These are phyloP conservation scores for Elsinoe necatrix DNA, from an alignment of 2,329 filamentous ascomycete genomes.

Conservation along the genomic window DNA sequence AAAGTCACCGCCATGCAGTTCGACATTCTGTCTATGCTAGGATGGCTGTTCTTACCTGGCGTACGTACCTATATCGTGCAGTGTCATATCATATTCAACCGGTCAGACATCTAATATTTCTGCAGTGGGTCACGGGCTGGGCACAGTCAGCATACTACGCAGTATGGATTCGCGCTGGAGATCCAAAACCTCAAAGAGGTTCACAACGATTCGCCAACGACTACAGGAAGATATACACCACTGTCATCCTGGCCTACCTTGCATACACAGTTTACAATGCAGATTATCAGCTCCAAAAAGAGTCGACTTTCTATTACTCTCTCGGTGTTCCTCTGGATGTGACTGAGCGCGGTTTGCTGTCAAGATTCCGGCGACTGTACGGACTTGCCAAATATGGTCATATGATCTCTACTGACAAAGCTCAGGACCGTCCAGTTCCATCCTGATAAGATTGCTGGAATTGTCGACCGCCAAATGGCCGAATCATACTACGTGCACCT, in stretches of 20 bases:
- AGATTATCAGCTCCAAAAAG: slow-evolving; percentile 65
- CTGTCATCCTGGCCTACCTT: slow-evolving; percentile 76
- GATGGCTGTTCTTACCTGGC: background rate
- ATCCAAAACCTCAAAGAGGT: slow-evolving; percentile 63
- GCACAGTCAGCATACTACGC: slow-evolving; percentile 77
- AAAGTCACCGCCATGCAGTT: background rate
- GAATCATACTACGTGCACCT: slow-evolving; percentile 67
- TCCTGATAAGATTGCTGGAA: slow-evolving; percentile 65
- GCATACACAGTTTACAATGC: slow-evolving; percentile 89
- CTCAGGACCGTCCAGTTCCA: slow-evolving; percentile 53
- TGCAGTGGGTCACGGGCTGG: slow-evolving; percentile 66
- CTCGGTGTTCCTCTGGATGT: slow-evolving; percentile 62
- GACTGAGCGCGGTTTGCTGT: slow-evolving; percentile 69
- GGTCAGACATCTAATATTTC: background rate
- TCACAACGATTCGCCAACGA: slow-evolving; percentile 62
- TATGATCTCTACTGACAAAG: background rate
- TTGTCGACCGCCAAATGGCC: slow-evolving; percentile 32
- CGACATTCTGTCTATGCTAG: background rate
- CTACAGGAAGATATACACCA: slow-evolving; percentile 72
- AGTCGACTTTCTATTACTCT: slow-evolving; percentile 69
- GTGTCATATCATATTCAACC: background rate
- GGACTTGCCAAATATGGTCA: slow-evolving; percentile 6
- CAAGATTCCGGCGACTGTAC: slow-evolving; percentile 66
- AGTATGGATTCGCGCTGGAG: slow-evolving; percentile 80
- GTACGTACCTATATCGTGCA: background rate